These are phyloP conservation scores for Talaromyces albobiverticillius DNA, from an alignment of 2,329 filamentous ascomycete species.

Conservation along the genomic window DNA sequence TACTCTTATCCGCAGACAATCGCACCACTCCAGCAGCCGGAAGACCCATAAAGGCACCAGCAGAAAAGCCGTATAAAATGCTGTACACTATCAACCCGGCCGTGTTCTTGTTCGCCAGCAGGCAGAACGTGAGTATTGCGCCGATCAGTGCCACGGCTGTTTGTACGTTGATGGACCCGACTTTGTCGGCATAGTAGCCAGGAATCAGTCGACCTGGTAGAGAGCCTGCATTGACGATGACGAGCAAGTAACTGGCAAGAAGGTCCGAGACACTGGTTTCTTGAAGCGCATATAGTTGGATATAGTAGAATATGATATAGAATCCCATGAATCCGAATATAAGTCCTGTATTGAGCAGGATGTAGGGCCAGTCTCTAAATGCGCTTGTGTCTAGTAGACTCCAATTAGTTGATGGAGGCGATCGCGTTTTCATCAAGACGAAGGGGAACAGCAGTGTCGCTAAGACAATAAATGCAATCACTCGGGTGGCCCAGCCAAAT, in stretches of 20 bases:
- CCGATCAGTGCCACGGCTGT: neutral
- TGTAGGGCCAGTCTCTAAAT: constrained; percentile 38
- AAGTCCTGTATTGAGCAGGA: constrained; percentile 35
- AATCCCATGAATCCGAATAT: constrained; percentile 46
- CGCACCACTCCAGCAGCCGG: constrained; percentile 1
- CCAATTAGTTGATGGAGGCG: constrained; percentile 27
- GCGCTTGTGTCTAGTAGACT: constrained; percentile 37
- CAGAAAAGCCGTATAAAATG: constrained; percentile 6
- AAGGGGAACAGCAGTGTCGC: constrained; percentile 53
- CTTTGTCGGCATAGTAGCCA: constrained; percentile 2
- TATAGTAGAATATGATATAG: constrained; percentile 47
- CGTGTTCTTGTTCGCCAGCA: neutral
- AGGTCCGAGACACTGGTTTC: neutral
- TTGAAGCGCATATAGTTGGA: constrained; percentile 5
- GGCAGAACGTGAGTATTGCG: constrained; percentile 7
- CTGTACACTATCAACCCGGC: constrained; percentile 1
- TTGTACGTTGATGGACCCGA: constrained; percentile 4
- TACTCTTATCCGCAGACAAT: neutral
- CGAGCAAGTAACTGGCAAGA: constrained; percentile 2
- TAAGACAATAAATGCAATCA: constrained; percentile 60
- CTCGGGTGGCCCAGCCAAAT: constrained; percentile 58
- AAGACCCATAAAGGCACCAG: constrained; percentile 3
- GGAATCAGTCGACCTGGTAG: constrained; percentile 4
- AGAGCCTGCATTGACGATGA: constrained; percentile 7
- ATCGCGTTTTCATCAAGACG: constrained; percentile 44